Base-by-base conservation (phyloP, 352 stramenopile genomes). In the Paralagenidium karlingii region DNA sequence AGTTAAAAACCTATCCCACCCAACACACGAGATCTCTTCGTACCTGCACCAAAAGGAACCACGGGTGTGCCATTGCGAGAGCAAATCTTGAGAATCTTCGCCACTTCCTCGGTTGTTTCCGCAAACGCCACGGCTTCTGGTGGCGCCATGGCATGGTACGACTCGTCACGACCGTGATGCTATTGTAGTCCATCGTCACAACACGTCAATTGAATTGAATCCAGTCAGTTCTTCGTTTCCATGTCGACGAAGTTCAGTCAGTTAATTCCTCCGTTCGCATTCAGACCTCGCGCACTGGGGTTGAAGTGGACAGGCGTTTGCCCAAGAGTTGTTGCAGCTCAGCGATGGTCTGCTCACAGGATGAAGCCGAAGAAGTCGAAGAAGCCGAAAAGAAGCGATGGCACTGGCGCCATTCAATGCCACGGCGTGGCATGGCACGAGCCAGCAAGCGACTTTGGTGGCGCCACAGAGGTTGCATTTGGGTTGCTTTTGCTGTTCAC, bases 31-130 rank as follows among this genome's bases (percentile, higher is more conserved):
- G 28, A 16, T 13, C n/a, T n/a, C n/a, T n/a, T 40, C 28, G 77
- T 94, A 20, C 82, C 92, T 3, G 70, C 84, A 24, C 93, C 95
- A 64, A 96, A 99, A 5, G 94, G 79, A 45, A 98, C 95, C 13
- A 98, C 78, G 10, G 94, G 86, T 28, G 94, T 94, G 38, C 43
- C 26, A 34, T 67, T 49, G 16, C 74, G 55, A 25, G 68, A 47
- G 50, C 90, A 98, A 44, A 94, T 82, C 54, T 90, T 86, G 24
- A 98, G 49, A 40, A 98, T 76, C 25, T 80, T 58, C 6, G 69
- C 51, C 19, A 98, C 82, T 53, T 98, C 80, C 34, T 94, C 55
- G 3, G 82, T 92, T 22, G 53, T 85, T 21, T 82, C 44, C 28
- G 91, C 83, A 47, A 82, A 87, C 26, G 89, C 66, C 18, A 98